phyloP scores from a whole-genome alignment of 2,329 filamentous ascomycete genomes.

The Hymenoscyphus albidus region DNA sequence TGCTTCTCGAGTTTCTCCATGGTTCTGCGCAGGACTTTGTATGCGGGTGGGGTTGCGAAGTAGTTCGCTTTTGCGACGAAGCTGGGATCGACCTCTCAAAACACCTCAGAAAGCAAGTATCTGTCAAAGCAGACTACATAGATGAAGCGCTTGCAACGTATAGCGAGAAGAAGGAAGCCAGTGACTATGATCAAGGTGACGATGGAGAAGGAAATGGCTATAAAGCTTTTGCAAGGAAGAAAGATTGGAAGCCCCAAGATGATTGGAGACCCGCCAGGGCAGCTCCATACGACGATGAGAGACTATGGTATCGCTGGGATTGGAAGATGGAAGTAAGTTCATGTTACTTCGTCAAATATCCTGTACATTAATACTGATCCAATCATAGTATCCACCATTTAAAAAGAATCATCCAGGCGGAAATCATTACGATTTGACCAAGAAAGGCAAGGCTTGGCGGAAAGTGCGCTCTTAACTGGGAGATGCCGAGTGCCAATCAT shows the following conservation, averaged over 20 bases:
- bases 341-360: neutral
- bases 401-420: conserved; percentile 2
- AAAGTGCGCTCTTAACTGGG: neutral
- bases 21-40: conserved; percentile 46
- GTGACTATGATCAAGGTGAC: neutral
- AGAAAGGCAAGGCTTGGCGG: neutral
- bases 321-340: neutral
- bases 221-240: neutral
- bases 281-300: neutral
- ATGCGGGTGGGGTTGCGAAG: conserved; percentile 51
- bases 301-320: conserved; percentile 4
- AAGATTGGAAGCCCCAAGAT: conserved; percentile 5
- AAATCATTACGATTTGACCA: neutral
- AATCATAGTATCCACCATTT: neutral
- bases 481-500: too few species aligned
- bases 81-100: conserved; percentile 19
- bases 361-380: neutral
- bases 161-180: neutral
- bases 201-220: neutral
- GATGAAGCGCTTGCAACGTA: neutral
- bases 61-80: conserved; percentile 32
- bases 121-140: neutral
- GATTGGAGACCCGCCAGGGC: neutral
- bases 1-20: conserved; percentile 44
- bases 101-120: conserved; percentile 19